phyloP scores from a whole-genome alignment of 2,329 filamentous ascomycete genomes.

The Trichoderma endophyticum region DNA sequence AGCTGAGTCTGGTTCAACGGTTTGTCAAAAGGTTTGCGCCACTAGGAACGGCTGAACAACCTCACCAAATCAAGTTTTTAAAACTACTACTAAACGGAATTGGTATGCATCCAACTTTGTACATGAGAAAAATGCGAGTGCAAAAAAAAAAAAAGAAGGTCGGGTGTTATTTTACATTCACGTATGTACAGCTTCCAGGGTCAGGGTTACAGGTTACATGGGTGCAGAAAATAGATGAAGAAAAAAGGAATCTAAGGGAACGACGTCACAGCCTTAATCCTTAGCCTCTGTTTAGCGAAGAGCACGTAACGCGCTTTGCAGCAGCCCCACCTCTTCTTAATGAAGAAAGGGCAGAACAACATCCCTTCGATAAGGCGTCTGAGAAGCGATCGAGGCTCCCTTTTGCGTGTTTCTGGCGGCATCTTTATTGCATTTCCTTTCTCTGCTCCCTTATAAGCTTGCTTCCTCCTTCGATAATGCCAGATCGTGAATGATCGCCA shows the following conservation, averaged over 20 bases:
- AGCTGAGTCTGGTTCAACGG: neutral
- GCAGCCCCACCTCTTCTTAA: slow-evolving; percentile 7
- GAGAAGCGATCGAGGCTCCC: neutral
- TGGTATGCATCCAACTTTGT: neutral
- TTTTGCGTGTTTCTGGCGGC: neutral
- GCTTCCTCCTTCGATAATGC: slow-evolving; percentile 9
- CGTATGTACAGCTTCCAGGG: neutral
- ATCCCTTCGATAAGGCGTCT: slow-evolving; percentile 8
- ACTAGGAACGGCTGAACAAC: neutral
- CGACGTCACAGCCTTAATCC: slow-evolving; percentile 8
- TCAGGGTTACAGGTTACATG: neutral
- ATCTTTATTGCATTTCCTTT: neutral
- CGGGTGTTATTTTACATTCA: neutral
- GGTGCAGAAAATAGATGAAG: neutral
- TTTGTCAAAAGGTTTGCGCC: neutral
- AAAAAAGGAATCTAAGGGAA: neutral
- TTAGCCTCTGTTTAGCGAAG: neutral
- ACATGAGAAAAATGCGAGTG: neutral
- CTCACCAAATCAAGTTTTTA: neutral
- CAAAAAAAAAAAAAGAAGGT: neutral
- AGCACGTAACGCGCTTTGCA: slow-evolving; percentile 7
- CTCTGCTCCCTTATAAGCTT: neutral
- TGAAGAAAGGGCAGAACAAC: slow-evolving; percentile 6
- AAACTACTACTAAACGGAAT: neutral
- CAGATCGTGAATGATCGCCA: slow-evolving; percentile 23